These are phyloP conservation scores for Fusarium redolens DNA, from an alignment of 2,329 filamentous ascomycete species.

Conservation along the genomic window DNA sequence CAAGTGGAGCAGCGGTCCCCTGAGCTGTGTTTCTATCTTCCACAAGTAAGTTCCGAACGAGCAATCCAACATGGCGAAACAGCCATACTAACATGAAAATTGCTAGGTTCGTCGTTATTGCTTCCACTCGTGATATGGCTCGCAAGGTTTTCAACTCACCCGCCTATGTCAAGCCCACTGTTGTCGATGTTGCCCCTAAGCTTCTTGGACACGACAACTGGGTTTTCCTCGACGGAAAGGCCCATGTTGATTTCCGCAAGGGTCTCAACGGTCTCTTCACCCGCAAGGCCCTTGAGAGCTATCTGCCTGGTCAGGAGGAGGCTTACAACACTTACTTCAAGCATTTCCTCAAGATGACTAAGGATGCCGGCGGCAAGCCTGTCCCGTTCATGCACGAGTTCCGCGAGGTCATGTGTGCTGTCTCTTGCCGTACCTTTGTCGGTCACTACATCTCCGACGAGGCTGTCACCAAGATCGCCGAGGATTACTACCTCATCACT, in stretches of 20 bases:
- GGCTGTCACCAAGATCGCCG: constrained; percentile 90
- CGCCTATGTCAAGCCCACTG: constrained; percentile 90
- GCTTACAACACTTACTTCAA: constrained; percentile 90
- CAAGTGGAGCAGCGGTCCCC: constrained; percentile 90
- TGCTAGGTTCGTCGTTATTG: constrained; percentile 92
- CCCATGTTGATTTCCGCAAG: constrained; percentile 96
- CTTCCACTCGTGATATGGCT: constrained; percentile 92
- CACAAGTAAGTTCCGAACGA: constrained; percentile 78
- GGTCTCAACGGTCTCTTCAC: constrained; percentile 96
- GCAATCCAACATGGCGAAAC: not conserved
- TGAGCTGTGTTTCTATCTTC: constrained; percentile 98
- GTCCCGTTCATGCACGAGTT: constrained; percentile 91
- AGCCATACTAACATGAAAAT: constrained; percentile 14
- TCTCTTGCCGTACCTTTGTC: constrained; percentile 96
- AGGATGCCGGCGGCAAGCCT: constrained; percentile 77
- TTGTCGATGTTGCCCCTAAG: constrained; percentile 94
- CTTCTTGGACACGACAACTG: constrained; percentile 92
- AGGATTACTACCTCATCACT: constrained; percentile 97
- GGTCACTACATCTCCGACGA: constrained; percentile 94
- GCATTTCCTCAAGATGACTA: constrained; percentile 80
- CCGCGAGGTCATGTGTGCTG: constrained; percentile 93
- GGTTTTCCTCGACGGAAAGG: constrained; percentile 96
- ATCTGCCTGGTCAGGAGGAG: constrained; percentile 92
- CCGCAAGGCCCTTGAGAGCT: constrained; percentile 84
- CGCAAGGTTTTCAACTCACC: constrained; percentile 98